Evolutionary conservation across 139 green algal genomes (phyloP).

Genomic region (Choricystis sp.): DNA sequence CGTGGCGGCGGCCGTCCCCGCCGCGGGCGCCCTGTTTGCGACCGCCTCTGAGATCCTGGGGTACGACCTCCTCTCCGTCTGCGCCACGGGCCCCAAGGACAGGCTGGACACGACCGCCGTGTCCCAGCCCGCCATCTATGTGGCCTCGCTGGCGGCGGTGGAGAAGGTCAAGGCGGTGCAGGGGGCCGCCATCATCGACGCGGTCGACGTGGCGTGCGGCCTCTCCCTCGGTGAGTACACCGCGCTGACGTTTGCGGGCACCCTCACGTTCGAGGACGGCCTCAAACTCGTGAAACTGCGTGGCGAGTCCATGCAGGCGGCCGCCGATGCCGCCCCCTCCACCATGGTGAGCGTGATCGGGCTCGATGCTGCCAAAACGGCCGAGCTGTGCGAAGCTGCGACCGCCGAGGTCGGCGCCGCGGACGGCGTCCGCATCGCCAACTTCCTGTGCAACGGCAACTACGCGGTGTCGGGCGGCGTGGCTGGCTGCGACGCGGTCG

Average conservation of each 20-base stretch:
- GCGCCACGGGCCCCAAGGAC: constrained; percentile 76
- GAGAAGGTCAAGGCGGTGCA: constrained; percentile 68
- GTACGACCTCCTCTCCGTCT: constrained; percentile 94
- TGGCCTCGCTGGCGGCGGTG: constrained; percentile 80
- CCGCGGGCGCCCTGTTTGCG: constrained; percentile 84
- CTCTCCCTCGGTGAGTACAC: constrained; percentile 97
- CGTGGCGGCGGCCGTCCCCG: constrained; percentile 54
- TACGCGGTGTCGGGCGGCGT: constrained; percentile 86
- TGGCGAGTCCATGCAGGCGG: constrained; percentile 95
- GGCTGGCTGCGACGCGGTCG: constrained; percentile 64
- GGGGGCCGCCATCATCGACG: constrained; percentile 44
- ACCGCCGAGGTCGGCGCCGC: constrained; percentile 45
- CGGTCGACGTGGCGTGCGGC: constrained; percentile 64
- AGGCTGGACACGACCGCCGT: constrained; percentile 88
- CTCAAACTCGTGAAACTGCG: constrained; percentile 84
- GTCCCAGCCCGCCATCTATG: constrained; percentile 96
- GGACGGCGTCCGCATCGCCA: constrained; percentile 82
- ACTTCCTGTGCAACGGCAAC: constrained; percentile 96
- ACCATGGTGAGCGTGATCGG: constrained; percentile 94
- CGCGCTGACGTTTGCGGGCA: constrained; percentile 78
- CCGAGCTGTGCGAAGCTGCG: constrained; percentile 72
- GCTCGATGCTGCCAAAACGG: constrained; percentile 73
- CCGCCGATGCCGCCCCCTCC: constrained; percentile 68
- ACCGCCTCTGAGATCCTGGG: constrained; percentile 86
- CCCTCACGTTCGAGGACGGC: constrained; percentile 81